phyloP scores from a whole-genome alignment of 257 asterid species.

The Rhazya stricta region DNA sequence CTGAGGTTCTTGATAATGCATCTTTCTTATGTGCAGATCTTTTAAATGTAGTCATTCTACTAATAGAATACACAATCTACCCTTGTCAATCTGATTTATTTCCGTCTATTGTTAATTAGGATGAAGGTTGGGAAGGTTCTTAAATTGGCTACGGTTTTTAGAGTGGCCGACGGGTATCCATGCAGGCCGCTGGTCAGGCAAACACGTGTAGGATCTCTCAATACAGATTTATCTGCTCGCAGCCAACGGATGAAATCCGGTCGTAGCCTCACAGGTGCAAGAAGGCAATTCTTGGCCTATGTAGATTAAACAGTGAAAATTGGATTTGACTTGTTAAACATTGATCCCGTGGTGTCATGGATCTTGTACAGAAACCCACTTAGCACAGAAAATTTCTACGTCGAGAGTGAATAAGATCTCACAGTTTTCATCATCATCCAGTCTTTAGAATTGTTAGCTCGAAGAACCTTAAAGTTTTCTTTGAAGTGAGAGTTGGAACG shows the following conservation, averaged over 20 bases:
- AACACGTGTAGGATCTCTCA: neutral
- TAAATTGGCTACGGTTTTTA: neutral
- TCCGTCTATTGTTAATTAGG: neutral
- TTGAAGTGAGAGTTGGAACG: too few species aligned
- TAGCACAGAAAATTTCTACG: slow-evolving; percentile 9
- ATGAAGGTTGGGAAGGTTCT: neutral
- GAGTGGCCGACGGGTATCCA: neutral
- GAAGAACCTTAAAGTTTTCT: too few species aligned
- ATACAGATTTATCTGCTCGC: neutral
- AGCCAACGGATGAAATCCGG: neutral
- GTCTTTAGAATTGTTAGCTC: too few species aligned
- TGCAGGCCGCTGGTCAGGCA: neutral
- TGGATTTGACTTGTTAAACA: neutral
- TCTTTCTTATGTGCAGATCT: neutral
- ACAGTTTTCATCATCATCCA: neutral
- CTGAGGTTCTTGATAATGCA: neutral
- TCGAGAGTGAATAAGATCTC: neutral
- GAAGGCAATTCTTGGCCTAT: neutral
- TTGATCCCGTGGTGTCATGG: slow-evolving; percentile 11
- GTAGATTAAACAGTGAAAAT: slow-evolving; percentile 10
- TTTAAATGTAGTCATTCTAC: neutral
- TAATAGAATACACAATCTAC: neutral
- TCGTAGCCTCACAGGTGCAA: neutral
- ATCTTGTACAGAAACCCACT: slow-evolving; percentile 36
- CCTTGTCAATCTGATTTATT: neutral